phyloP scores from a whole-genome alignment of 805 yeast genomes.

The Isabelozyma rhagii region DNA sequence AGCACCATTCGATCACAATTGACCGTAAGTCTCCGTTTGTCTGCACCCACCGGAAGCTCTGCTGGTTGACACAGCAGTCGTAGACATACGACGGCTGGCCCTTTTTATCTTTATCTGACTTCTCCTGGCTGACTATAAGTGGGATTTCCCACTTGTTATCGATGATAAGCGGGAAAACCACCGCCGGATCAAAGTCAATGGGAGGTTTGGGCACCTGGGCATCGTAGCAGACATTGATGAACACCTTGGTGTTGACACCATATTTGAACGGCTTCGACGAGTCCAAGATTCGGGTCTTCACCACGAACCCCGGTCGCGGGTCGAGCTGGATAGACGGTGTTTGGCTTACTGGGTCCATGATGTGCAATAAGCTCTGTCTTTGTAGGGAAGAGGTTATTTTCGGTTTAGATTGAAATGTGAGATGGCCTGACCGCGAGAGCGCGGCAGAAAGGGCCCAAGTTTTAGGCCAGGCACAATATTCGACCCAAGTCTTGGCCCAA shows the following conservation, averaged over 20 bases:
- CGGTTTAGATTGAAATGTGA: no score
- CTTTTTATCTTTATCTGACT: conserved; percentile 63
- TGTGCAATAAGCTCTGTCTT: no score
- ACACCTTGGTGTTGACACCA: conserved; percentile 55
- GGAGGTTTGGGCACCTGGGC: conserved; percentile 61
- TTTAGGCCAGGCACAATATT: not conserved
- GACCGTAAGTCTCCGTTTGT: conserved; percentile 56
- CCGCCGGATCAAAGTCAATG: conserved; percentile 49
- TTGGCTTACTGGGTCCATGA: not conserved
- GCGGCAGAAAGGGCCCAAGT: not conserved
- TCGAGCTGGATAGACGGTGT: conserved; percentile 17
- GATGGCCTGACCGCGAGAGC: no score
- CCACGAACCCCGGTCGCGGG: conserved; percentile 72
- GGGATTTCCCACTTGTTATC: conserved; percentile 85
- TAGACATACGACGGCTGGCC: conserved; percentile 63
- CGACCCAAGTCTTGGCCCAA: no score
- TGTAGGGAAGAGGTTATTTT: no score
- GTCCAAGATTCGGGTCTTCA: conserved; percentile 55
- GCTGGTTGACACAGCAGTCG: conserved; percentile 75
- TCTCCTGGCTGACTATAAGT: conserved; percentile 59
- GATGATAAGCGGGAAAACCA: conserved; percentile 60
- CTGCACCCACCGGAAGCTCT: conserved; percentile 60
- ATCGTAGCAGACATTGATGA: conserved; percentile 75
- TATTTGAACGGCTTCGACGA: conserved; percentile 20
- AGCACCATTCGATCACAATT: conserved; percentile 77